A percentile compares a stretch with the other conserved stretches of the same genome.
These are phyloP conservation scores for Plasmodiophora brassicae DNA, from an alignment of 208 protist genomes.

Conservation along the genomic window DNA sequence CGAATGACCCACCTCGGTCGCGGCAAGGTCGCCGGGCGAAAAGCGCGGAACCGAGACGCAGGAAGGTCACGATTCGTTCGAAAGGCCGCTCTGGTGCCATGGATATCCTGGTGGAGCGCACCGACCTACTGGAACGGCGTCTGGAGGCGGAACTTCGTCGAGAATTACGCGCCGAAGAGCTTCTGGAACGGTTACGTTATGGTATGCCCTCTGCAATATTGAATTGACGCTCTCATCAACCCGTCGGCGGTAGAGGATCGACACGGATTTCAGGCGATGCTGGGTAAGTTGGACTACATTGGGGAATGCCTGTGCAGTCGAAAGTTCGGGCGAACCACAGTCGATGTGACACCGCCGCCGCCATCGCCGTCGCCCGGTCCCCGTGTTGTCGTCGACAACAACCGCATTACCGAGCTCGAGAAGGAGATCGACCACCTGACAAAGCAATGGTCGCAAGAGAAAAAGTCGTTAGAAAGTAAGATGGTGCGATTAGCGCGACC, in stretches of 20 bases:
- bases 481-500: too few relatives aligned
- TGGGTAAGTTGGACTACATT: conserved; percentile 3
- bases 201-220: not conserved
- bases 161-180: not conserved
- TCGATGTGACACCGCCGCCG: not conserved
- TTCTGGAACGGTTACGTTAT: not conserved
- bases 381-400: not conserved
- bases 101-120: not conserved
- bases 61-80: too few relatives aligned
- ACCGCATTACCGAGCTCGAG: not conserved
- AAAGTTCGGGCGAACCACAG: not conserved
- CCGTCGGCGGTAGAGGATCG: conserved; percentile 12
- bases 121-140: not conserved
- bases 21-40: too few relatives aligned
- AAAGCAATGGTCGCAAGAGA: too few relatives aligned
- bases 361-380: not conserved
- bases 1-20: too few relatives aligned
- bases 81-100: too few relatives aligned
- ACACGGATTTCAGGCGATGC: not conserved
- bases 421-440: not conserved
- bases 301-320: not conserved
- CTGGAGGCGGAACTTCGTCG: not conserved
- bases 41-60: too few relatives aligned
- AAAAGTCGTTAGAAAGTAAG: too few relatives aligned
- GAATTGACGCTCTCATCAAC: not conserved